Evolutionary conservation across 1,139 yeast species (phyloP).

Genomic region (Blastobotrys illinoisensis): DNA sequence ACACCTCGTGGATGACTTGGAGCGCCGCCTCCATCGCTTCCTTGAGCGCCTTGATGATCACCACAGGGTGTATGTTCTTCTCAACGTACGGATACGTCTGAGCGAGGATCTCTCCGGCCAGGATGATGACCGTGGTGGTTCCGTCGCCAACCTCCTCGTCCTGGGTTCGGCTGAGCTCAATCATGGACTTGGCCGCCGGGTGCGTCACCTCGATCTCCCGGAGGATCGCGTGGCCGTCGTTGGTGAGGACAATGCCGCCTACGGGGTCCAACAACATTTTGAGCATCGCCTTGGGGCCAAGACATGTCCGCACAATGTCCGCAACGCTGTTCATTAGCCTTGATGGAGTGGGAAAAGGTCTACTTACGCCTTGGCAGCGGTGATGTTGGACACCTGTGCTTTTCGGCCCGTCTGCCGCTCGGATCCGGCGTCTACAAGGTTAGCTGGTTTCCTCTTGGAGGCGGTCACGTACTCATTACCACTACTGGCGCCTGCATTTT

Average conservation of each 20-base stretch:
- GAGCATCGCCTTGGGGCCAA: conserved; percentile 99
- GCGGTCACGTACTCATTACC: conserved; percentile 44
- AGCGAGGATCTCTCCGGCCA: conserved; percentile 95
- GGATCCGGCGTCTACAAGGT: conserved; percentile 58
- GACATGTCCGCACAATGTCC: conserved; percentile 92
- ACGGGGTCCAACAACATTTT: conserved; percentile 97
- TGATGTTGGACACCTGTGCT: conserved; percentile 93
- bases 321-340: conserved; percentile 47
- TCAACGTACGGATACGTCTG: conserved; percentile 91
- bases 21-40: conserved; percentile 88
- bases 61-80: conserved; percentile 94
- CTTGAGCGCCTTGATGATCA: conserved; percentile 89
- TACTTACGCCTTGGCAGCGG: conserved; percentile 85
- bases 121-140: conserved; percentile 83
- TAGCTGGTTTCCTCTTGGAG: conserved; percentile 10
- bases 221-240: conserved; percentile 95
- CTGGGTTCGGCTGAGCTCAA: conserved; percentile 93
- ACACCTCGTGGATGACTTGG: conserved; percentile 77
- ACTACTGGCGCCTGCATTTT: conserved; percentile 72
- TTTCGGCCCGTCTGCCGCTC: conserved; percentile 96
- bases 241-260: conserved; percentile 97
- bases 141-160: conserved; percentile 99
- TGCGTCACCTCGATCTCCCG: conserved; percentile 97
- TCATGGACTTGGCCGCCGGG: conserved; percentile 99
- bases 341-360: neutral